Conservation (phyloP, 768 basidiomycete genomes). For the Tylopilus plumbeoviolaceoides region DNA sequence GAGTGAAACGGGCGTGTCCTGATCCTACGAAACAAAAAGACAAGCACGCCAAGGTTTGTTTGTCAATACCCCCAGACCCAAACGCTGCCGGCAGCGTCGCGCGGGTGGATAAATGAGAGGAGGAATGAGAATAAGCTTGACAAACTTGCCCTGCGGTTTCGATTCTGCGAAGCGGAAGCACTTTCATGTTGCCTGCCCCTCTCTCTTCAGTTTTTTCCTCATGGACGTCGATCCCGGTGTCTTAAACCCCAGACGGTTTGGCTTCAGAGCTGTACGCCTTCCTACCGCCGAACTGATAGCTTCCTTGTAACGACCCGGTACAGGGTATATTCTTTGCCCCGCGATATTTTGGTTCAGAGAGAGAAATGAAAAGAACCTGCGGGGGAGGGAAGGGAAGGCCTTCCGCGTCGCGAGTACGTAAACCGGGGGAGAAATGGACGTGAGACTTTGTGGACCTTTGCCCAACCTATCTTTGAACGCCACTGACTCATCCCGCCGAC, state of each 20-base stretch:
- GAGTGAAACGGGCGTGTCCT: not conserved
- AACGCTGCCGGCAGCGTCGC: conserved; percentile 10
- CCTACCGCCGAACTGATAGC: not conserved
- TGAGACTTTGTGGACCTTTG: not conserved
- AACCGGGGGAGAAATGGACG: conserved; percentile 12
- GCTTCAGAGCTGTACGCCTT: not conserved
- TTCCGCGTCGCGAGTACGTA: conserved; percentile 12
- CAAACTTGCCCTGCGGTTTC: not conserved
- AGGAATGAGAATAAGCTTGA: not conserved
- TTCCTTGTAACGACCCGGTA: not conserved
- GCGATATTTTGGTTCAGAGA: not conserved
- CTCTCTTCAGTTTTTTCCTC: not conserved
- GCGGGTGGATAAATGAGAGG: conserved; percentile 8
- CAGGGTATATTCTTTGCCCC: conserved; percentile 1
- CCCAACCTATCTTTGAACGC: conserved; percentile 3
- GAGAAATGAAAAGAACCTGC: not conserved
- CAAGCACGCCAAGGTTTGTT: conserved; percentile 1
- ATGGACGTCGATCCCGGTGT: conserved; percentile 13
- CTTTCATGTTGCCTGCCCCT: not conserved
- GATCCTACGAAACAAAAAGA: not conserved
- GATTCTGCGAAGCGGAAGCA: conserved; percentile 10
- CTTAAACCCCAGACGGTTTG: conserved; percentile 3
- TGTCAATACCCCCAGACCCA: conserved; percentile 12
- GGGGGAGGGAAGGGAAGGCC: conserved; percentile 6
- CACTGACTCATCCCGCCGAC: not conserved